A percentile compares a stretch with the other conserved stretches of the same genome.
These are phyloP conservation scores for Conoideocrella luteorostrata DNA, from an alignment of 2,329 filamentous ascomycete genomes.

Conservation along the genomic window DNA sequence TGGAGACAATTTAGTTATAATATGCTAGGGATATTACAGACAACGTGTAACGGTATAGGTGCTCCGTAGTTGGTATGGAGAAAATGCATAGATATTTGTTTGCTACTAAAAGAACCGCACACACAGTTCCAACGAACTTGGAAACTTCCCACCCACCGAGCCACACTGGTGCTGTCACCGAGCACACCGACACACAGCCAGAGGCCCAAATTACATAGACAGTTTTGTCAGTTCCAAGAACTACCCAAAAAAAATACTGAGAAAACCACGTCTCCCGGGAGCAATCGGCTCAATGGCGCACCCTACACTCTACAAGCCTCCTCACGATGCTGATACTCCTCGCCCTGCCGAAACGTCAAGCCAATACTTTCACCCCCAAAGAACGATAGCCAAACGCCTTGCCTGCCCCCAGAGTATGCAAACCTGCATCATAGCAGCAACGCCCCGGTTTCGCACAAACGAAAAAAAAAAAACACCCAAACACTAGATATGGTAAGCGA, in stretches of 20 bases:
- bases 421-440: conserved; percentile 5
- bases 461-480: background rate
- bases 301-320: background rate
- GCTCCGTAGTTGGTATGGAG: no score
- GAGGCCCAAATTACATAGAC: background rate
- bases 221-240: background rate
- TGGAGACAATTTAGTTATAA: no score
- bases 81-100: no score
- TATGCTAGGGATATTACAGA: no score
- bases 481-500: background rate
- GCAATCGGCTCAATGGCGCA: no score
- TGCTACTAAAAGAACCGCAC: no score
- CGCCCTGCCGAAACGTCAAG: background rate
- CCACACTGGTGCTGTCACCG: no score
- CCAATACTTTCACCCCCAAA: background rate
- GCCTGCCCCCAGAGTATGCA: conserved; percentile 4
- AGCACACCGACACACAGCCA: background rate
- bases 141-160: no score
- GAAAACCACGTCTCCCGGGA: background rate
- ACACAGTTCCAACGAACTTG: no score
- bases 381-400: conserved; percentile 2
- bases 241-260: no score
- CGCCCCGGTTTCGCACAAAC: conserved; percentile 1
- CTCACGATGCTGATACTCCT: background rate
- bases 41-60: no score